Evolutionary conservation across 2,329 filamentous ascomycete genomes (phyloP), one percentile per base, ranked within the genome.

Genomic region (Tolypocladium cylindrosporum): DNA sequence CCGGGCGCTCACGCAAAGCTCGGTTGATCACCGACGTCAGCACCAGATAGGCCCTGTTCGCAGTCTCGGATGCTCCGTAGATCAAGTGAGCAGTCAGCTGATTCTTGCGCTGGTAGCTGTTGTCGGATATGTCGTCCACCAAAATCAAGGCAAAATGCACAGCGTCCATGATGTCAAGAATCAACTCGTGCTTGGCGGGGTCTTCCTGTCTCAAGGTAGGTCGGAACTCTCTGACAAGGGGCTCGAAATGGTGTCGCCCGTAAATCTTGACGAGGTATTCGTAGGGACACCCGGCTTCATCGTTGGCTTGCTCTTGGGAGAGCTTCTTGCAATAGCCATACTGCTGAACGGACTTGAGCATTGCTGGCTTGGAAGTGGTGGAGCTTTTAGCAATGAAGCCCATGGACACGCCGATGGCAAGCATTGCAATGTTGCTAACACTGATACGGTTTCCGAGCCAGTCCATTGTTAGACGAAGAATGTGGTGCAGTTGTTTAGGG

Each of bases 151-250:
- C 58, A n/a, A 62, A 59, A 43, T 62, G 60, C 4, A 62, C 59
- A 2, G 60, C 60, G 27, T 62, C 60, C 60, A 62, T 62, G 27
- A 62, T 62, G 45, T 62, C 60, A 7, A 62, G 57, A 19, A 60
- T 51, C 24, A 62, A 31, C 4, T 39, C 31, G 41, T 58, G 58
- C 39, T 62, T 60, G 27, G 34, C 54, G 2, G 60, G 55, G 27
- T 60, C 51, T 11, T 60, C 42, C 8, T 14, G 11, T 24, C 54
- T 41, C 54, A 62, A 34, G 13, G 24, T 41, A 2, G 60, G 60
- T 4, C 41, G 41, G 4, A 62, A 58, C n/a, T 52, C 53, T 10
- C 45, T 57, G 52, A 60, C 54, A 54, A 62, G 58, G 31, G 54
- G 54, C 4, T 48, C 52, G 41, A 62, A 62, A 36, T 62, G 59